Evolutionary conservation across 768 basidiomycete genomes (phyloP).

Genomic region (Amanita rubescens): DNA sequence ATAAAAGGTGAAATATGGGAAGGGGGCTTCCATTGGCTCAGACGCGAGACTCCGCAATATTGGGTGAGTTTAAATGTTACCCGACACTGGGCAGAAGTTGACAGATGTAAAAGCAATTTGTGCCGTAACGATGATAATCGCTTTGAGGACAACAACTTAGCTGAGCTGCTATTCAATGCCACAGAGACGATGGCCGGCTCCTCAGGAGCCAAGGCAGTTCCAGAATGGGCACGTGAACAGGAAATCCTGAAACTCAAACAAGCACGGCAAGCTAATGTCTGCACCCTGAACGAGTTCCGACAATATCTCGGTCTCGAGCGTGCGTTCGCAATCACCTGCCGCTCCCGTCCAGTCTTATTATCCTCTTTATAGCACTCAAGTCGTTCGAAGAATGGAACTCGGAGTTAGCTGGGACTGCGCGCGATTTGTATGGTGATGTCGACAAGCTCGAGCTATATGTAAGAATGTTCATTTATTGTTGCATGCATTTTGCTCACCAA

Average conservation of each 20-base stretch:
- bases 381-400: slow-evolving; percentile 27
- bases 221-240: neutral
- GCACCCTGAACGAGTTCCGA: slow-evolving; percentile 17
- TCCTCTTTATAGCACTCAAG: slow-evolving; percentile 13
- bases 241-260: slow-evolving; percentile 11
- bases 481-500: neutral
- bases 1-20: neutral
- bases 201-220: slow-evolving; percentile 1
- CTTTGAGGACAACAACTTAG: slow-evolving; percentile 18
- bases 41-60: slow-evolving; percentile 12
- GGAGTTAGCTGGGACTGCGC: slow-evolving; percentile 17
- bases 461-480: neutral
- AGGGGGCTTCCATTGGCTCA: neutral
- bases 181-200: slow-evolving; percentile 13
- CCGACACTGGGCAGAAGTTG: neutral
- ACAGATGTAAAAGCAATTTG: slow-evolving; percentile 9
- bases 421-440: slow-evolving; percentile 23
- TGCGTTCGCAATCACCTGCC: neutral
- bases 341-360: neutral
- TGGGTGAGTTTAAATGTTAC: neutral
- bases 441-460: slow-evolving; percentile 31
- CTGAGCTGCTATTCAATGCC: slow-evolving; percentile 14
- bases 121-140: slow-evolving; percentile 10
- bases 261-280: slow-evolving; percentile 11
- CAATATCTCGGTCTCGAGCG: slow-evolving; percentile 15